Evolutionary conservation across 257 asterid species (phyloP).

Genomic region (Thymus mandschuricus): DNA sequence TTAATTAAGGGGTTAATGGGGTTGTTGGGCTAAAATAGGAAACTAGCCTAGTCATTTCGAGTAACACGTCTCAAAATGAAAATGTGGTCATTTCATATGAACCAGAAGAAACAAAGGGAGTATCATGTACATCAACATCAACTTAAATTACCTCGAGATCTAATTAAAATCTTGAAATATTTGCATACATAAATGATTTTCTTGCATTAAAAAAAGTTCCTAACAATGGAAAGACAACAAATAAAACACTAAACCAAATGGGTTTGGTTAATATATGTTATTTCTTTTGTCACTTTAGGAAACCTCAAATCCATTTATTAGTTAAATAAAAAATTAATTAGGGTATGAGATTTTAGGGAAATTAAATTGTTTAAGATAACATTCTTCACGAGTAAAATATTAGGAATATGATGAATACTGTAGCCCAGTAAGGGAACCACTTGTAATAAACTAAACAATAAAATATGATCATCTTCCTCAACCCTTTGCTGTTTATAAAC

Average conservation of each 20-base stretch:
- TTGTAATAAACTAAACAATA: slow-evolving; percentile 47
- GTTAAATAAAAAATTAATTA: slow-evolving; percentile 27
- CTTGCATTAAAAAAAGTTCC: not conserved
- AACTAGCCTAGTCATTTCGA: no score
- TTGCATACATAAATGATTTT: no score
- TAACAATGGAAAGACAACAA: slow-evolving; percentile 28
- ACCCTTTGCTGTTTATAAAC: slow-evolving; percentile 48
- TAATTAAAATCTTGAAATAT: no score
- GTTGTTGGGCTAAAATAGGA: no score
- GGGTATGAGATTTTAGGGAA: slow-evolving; percentile 39
- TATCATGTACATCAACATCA: no score
- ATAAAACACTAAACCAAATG: slow-evolving; percentile 42
- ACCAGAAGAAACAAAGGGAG: no score
- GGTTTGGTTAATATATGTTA: slow-evolving; percentile 43
- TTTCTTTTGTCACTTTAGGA: slow-evolving; percentile 43
- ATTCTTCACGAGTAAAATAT: slow-evolving; percentile 11
- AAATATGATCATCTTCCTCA: slow-evolving; percentile 49
- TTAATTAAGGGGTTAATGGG: no score
- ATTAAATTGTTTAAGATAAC: slow-evolving; percentile 33
- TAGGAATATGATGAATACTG: slow-evolving; percentile 42
- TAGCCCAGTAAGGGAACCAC: slow-evolving; percentile 81
- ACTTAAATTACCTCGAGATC: no score
- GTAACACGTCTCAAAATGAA: no score
- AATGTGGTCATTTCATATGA: no score
- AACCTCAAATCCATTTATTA: slow-evolving; percentile 47